Base-by-base conservation (phyloP, 1,139 yeast genomes). In the Saccharomyces hybrid region DNA sequence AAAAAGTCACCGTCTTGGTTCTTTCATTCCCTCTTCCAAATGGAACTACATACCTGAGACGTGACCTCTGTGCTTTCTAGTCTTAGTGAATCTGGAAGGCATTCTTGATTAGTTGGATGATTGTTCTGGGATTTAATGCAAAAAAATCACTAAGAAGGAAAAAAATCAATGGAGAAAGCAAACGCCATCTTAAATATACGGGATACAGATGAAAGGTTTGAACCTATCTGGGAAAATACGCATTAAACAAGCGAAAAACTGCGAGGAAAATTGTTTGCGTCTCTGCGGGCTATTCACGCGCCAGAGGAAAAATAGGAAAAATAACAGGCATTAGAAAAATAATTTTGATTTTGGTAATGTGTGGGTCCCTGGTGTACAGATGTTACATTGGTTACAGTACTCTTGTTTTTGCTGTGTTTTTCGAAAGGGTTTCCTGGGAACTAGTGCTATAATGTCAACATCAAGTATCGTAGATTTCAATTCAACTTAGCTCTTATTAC, bases 51-150 rank as follows among this genome's bases (percentile, higher is more conserved):
- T 85, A 88, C 95, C 95, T 77, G 97, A 89, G 80, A 93, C 98
- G 95, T 95, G 85, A 81, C 99, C 99, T 88, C 99, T 89, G 88
- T 89, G 97, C 85, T 93, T 95, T 88, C 99, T 90, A 81, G 98
- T 93, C 82, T 93, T 90, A 75, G 96, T 88, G 77, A 88, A 85
- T 90, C 99, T 90, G 84, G 99, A 90, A 80, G 99, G 99, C 99
- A 93, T 93, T 79, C 54, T 56, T 61, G 61, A 53, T 59, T 56
- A 28, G 52, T 23, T 55, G 53, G 51, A 52, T 52, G 46, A 28
- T 34, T 27, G 23, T 34, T 27, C 31, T 47, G 5, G 3, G 13
- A 34, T 14, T 44, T 23, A 23, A 23, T 23, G 25, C 25, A 23
- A 5, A 26, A 38, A 25, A 9, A 5, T 16, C 9, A n/a, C 4